Percentiles rank a stretch among this genome's conserved stretches.
Evolutionary conservation across 148 eudicot genomes (phyloP).

Genomic region (Tetragonia tetragonoides): DNA sequence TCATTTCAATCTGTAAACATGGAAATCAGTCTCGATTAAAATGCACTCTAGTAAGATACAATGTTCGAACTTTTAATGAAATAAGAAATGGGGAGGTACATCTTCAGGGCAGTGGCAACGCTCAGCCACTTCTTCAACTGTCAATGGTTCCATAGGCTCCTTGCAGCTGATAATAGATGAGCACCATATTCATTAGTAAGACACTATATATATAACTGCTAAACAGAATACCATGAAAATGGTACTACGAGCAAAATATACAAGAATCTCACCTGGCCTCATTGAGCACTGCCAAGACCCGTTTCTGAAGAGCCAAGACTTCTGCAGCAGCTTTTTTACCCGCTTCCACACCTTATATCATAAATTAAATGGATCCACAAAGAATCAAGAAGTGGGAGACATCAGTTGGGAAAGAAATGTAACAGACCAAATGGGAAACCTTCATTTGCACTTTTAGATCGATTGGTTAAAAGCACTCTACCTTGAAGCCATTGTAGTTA

Average conservation of each 20-base stretch:
- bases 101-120: constrained; percentile 89
- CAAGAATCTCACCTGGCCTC: constrained; percentile 69
- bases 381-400: neutral
- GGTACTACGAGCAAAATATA: neutral
- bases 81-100: constrained; percentile 37
- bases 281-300: constrained; percentile 86
- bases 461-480: neutral
- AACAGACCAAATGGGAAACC: neutral
- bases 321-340: constrained; percentile 99
- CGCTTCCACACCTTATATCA: constrained; percentile 82
- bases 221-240: neutral
- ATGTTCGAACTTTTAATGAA: neutral
- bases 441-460: neutral
- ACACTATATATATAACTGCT: neutral
- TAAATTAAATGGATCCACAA: constrained; percentile 1
- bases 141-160: constrained; percentile 89
- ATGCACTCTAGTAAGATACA: neutral
- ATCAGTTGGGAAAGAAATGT: no score
- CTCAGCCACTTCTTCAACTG: constrained; percentile 88
- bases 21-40: neutral
- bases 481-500: neutral
- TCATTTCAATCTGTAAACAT: constrained; percentile 86
- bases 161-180: constrained; percentile 59
- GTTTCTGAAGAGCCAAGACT: constrained; percentile 93
- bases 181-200: neutral